phyloP scores from a whole-genome alignment of 805 yeast genomes.

The Millerozyma miso region DNA sequence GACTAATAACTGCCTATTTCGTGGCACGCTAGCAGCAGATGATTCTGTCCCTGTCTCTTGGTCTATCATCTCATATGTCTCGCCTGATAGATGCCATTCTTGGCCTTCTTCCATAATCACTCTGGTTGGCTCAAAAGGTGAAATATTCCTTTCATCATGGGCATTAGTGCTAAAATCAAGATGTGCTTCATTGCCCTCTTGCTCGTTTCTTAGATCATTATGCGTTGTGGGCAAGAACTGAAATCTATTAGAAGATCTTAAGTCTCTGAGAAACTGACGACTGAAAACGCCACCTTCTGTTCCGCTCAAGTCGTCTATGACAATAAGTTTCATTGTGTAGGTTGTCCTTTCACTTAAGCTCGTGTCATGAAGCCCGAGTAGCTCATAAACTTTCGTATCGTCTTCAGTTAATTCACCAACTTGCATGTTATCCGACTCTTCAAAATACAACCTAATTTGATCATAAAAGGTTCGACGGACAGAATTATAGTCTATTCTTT shows the following conservation, averaged over 20 bases:
- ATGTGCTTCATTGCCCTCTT: not conserved
- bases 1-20: slow-evolving; percentile 16
- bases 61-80: slow-evolving; percentile 18
- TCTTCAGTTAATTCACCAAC: slow-evolving; percentile 1
- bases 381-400: slow-evolving; percentile 6
- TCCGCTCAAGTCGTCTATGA: slow-evolving; percentile 14
- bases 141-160: not conserved
- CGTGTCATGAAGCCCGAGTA: slow-evolving; percentile 9
- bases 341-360: slow-evolving; percentile 5
- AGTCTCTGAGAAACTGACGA: slow-evolving; percentile 21
- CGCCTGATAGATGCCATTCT: slow-evolving; percentile 23
- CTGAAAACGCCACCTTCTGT: slow-evolving; percentile 21
- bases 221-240: slow-evolving; percentile 15
- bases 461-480: slow-evolving; percentile 25
- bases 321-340: slow-evolving; percentile 8
- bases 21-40: slow-evolving; percentile 1
- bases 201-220: not conserved
- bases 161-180: not conserved
- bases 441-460: slow-evolving; percentile 16
- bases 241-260: slow-evolving; percentile 16
- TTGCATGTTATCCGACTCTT: slow-evolving; percentile 1
- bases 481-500: slow-evolving; percentile 15
- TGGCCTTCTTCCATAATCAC: slow-evolving; percentile 16
- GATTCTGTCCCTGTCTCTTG: slow-evolving; percentile 1
- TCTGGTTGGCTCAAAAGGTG: slow-evolving; percentile 17